A percentile compares a stretch with the other conserved stretches of the same genome.
phyloP scores from a whole-genome alignment of 495 filamentous ascomycete genomes.

The Tetracladium marchalianum region DNA sequence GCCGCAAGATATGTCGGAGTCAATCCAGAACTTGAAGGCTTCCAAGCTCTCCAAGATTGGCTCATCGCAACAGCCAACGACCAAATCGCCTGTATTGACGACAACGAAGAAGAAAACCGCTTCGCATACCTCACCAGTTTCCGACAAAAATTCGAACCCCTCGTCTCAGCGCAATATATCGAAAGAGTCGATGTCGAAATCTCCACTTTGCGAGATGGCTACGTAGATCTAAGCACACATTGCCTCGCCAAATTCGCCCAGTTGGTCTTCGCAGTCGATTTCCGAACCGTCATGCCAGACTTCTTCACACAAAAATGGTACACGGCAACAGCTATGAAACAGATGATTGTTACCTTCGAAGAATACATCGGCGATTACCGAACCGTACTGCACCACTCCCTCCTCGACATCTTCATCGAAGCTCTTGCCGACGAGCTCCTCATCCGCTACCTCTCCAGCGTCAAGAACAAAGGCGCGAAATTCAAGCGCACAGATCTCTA shows the following conservation, averaged over 20 bases:
- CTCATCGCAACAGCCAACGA: slow-evolving; percentile 96
- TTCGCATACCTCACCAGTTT: slow-evolving; percentile 73
- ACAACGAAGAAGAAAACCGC: slow-evolving; percentile 60
- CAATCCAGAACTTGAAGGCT: slow-evolving; percentile 60
- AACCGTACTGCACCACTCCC: slow-evolving; percentile 67
- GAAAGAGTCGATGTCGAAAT: slow-evolving; percentile 60
- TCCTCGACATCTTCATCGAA: slow-evolving; percentile 82
- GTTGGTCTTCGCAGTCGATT: slow-evolving; percentile 81
- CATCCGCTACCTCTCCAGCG: slow-evolving; percentile 71
- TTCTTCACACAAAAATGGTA: slow-evolving; percentile 94
- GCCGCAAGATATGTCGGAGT: slow-evolving; percentile 54
- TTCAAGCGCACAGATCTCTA: slow-evolving; percentile 78
- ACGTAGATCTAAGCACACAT: slow-evolving; percentile 86
- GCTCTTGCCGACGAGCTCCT: slow-evolving; percentile 87
- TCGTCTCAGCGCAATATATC: slow-evolving; percentile 76
- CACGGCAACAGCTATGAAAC: slow-evolving; percentile 65
- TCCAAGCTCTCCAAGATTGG: slow-evolving; percentile 82
- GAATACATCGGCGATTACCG: slow-evolving; percentile 87
- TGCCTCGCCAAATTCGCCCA: slow-evolving; percentile 76
- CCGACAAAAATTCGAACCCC: slow-evolving; percentile 61
- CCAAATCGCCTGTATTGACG: slow-evolving; percentile 95
- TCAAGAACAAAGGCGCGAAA: slow-evolving; percentile 82
- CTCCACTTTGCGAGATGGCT: slow-evolving; percentile 70
- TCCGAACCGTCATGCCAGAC: slow-evolving; percentile 66
- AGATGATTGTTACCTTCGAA: slow-evolving; percentile 84